Base-by-base conservation (phyloP, 2,329 filamentous ascomycete species). In the Penicillium janthinellum region DNA sequence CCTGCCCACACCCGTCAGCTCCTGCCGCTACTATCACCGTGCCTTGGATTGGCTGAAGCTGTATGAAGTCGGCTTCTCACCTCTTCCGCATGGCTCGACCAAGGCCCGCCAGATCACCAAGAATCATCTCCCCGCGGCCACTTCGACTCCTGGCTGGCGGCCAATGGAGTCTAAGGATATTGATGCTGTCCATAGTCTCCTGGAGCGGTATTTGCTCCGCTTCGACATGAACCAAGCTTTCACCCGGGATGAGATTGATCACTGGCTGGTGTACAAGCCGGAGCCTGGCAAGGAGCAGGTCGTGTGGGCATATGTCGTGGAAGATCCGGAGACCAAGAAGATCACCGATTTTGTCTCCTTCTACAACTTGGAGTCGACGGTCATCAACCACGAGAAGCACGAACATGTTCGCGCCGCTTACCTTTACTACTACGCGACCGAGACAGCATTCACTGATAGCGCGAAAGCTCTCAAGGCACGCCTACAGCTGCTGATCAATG, bases 341-440 rank as follows among this genome's bases (percentile, higher is more conserved):
- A 91, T 99, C 71, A 97, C 92, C 39, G 95, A 99, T 78, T 97
- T 96, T 79, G 90, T 97, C 79, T 97, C 92, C 39, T 99, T 98
- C 80, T 99, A 98, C 82, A 88, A 88, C 72, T 88, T 99, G 37
- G 92, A 96, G 75, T 96, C 92, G 15, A 95, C 92, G 1, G 90
- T 97, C 59, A 96, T 99, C 70, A 88, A 89, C 67, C 87, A 92
- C 72, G 81, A 86, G 48, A 90, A 90, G 74, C 89, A 96, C 79
- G 84, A 87, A 60, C 86, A 87, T 58, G 88, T 99, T 70, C 90
- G 89, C 66, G 95, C 94, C 3, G 95, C 95, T 34, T 99, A 99
- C 78, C 85, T 98, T 57, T 99, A 94, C 81, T 99, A 99, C 83
- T 99, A 99, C 74, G 95, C 91, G 58, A 90, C 90, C 6, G 92